These are phyloP conservation scores for Suhomyces wounanorum DNA, from an alignment of 1,139 yeast species.

Conservation along the genomic window DNA sequence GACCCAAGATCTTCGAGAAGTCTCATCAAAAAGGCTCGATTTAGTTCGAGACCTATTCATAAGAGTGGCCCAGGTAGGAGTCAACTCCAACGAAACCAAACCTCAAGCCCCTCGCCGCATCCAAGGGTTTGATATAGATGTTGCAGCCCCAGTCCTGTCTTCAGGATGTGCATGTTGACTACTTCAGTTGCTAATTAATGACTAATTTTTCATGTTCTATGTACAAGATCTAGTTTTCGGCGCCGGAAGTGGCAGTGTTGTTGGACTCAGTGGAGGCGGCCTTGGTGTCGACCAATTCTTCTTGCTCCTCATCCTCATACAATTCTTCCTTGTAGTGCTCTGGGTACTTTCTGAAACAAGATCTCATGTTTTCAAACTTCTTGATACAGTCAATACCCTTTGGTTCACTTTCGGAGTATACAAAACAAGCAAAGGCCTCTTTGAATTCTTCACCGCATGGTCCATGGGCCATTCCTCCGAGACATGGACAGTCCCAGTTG, in stretches of 20 bases:
- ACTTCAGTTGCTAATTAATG: conserved; percentile 2
- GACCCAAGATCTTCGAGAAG: conserved; percentile 46
- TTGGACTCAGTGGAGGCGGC: conserved; percentile 11
- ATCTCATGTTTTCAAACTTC: conserved; percentile 89
- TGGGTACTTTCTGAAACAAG: conserved; percentile 91
- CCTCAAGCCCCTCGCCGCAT: conserved; percentile 21
- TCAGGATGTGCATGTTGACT: conserved; percentile 27
- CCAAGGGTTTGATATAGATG: conserved; percentile 45
- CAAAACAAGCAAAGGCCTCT: conserved; percentile 94
- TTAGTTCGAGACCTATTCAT: conserved; percentile 43
- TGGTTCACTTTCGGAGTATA: conserved; percentile 93
- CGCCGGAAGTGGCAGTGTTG: conserved; percentile 3
- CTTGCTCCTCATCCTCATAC: conserved; percentile 64
- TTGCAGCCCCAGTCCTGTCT: conserved; percentile 11
- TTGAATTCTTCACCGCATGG: conserved; percentile 99
- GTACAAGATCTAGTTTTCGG: conserved; percentile 8
- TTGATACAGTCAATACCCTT: conserved; percentile 96
- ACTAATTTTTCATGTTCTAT: conserved; percentile 5
- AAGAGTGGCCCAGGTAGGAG: conserved; percentile 48
- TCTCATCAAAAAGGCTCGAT: conserved; percentile 42
- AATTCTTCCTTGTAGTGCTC: conserved; percentile 93
- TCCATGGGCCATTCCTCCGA: conserved; percentile 98
- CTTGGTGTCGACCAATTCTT: conserved; percentile 11
- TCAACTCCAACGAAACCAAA: conserved; percentile 21
- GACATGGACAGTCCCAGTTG: conserved; percentile 99